Evolutionary conservation across 2,329 filamentous ascomycete genomes (phyloP).

Genomic region (Aspergillus quadricinctus): DNA sequence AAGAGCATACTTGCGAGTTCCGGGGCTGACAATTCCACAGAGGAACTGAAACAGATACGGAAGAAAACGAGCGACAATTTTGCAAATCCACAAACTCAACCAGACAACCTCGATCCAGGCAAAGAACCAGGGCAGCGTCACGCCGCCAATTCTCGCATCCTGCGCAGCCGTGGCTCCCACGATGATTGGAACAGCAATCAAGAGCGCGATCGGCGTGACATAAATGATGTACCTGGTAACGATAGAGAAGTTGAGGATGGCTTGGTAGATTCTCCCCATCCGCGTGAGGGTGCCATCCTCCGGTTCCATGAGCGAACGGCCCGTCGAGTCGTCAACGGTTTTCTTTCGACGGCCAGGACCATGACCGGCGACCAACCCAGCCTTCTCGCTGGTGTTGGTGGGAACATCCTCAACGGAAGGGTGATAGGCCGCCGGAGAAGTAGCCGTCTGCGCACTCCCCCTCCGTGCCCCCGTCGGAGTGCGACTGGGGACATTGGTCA

Average conservation of each 20-base stretch:
- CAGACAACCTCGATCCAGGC: conserved; percentile 63
- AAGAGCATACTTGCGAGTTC: conserved; percentile 60
- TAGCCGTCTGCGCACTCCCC: conserved; percentile 25
- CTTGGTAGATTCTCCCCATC: conserved; percentile 58
- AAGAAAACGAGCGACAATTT: conserved; percentile 55
- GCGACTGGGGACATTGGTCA: conserved; percentile 52
- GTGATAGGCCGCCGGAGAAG: conserved; percentile 29
- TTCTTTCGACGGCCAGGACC: conserved; percentile 33
- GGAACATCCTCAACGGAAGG: conserved; percentile 19
- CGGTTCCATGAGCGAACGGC: conserved; percentile 32
- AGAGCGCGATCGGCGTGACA: conserved; percentile 52
- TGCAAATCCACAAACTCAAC: conserved; percentile 60
- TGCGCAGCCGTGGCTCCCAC: conserved; percentile 51
- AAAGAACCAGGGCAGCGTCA: conserved; percentile 59
- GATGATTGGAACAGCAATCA: conserved; percentile 61
- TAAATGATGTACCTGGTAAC: conserved; percentile 62
- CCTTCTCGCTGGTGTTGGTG: conserved; percentile 31
- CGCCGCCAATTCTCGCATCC: conserved; percentile 50
- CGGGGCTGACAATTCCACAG: conserved; percentile 60
- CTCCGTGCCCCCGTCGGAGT: conserved; percentile 44
- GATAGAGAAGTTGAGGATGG: conserved; percentile 59
- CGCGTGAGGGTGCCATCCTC: conserved; percentile 55
- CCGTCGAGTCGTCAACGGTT: conserved; percentile 24
- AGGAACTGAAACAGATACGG: conserved; percentile 58
- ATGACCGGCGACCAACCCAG: conserved; percentile 18